Evolutionary conservation across 1,284 basidiomycete species (phyloP), one percentile per base, ranked within the genome.

Genomic region (Schizophyllum commune): DNA sequence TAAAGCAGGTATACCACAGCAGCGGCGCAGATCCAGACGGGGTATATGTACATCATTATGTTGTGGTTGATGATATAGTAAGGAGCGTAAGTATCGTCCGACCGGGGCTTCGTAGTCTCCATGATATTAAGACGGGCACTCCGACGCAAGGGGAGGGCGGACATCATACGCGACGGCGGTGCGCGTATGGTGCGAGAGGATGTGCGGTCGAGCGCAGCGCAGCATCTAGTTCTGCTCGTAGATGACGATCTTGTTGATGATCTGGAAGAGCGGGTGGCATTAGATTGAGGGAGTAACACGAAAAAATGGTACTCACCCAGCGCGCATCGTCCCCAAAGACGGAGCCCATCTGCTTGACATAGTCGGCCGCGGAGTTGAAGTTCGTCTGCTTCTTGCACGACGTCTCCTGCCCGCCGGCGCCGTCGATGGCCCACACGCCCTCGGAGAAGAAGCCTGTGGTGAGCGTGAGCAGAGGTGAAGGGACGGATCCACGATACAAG

Each of bases 401-500:
- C 66, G 78, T 74, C 7, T 72, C 73, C 71, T 85, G 83, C 27
- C 84, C 84, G 3, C 81, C 80, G 52, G 77, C 71, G 32, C 78
- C 79, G 13, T 78, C 69, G 32, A 73, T 69, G 57, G 70, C 70
- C 85, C 85, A 87, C 15, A 80, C 79, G 32, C 75, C 75, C 60
- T 82, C 81, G 19, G 84, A 85, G 85, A 86, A 89, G 64, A 84
- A 55, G 20, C 53, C 53, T 55, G n/a, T n/a, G n/a, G n/a, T n/a
- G n/a, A n/a, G n/a, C n/a, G n/a, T n/a, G n/a, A n/a, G n/a, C n/a
- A n/a, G n/a, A n/a, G n/a, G n/a, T n/a, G n/a, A n/a, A n/a, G n/a
- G n/a, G n/a, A n/a, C n/a, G n/a, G n/a, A n/a, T n/a, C n/a, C n/a
- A n/a, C n/a, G n/a, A n/a, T n/a, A n/a, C n/a, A n/a, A n/a, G n/a